Base-by-base conservation (phyloP, 108 stramenopile species). In the Cyclotella sp. region DNA sequence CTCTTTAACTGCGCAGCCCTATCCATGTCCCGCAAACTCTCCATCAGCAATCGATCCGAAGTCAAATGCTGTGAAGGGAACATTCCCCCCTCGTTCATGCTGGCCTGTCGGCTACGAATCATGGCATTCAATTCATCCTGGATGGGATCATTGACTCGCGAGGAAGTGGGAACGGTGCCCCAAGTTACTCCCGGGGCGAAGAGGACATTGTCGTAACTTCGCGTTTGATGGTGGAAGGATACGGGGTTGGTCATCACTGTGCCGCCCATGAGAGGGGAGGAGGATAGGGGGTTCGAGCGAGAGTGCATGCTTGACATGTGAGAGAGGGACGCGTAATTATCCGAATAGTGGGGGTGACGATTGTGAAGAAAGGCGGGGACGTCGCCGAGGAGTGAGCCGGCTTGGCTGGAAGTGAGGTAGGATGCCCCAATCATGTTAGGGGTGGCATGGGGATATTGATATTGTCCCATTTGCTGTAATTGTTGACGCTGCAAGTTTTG, bases 21-120 rank as follows among this genome's bases (percentile, higher is more conserved):
- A 42, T 78, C 77, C 6, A 70, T 46, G 64, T 70, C 69, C 15
- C 63, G 68, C 14, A 78, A 30, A 9, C 59, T 62, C 46, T 80
- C 79, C 63, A 72, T 66, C 40, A 80, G 52, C 9, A 80, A 55
- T 27, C 68, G 65, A 45, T 80, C 72, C 29, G 58, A 68, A n/a
- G 46, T 69, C 13, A 41, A 51, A 49, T 49, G 40, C 11, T 41
- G 52, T 1, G 14, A 51, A 14, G 79, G 65, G 29, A 71, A 68
- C 43, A 70, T 60, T 21, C 43, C 69, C 13, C 59, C 52, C 30
- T 30, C 39, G 45, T 49, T 42, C 21, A 44, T 21, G 34, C 44
- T 24, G 6, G 51, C 27, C 12, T 69, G 45, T 9, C 70, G 70
- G 64, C 49, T 57, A 16, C 51, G 77, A 21, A 72, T 40, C 54